Evolutionary conservation across 768 basidiomycete species (phyloP), one percentile per base, ranked within the genome.

Genomic region (Calocybe gangraenosa): DNA sequence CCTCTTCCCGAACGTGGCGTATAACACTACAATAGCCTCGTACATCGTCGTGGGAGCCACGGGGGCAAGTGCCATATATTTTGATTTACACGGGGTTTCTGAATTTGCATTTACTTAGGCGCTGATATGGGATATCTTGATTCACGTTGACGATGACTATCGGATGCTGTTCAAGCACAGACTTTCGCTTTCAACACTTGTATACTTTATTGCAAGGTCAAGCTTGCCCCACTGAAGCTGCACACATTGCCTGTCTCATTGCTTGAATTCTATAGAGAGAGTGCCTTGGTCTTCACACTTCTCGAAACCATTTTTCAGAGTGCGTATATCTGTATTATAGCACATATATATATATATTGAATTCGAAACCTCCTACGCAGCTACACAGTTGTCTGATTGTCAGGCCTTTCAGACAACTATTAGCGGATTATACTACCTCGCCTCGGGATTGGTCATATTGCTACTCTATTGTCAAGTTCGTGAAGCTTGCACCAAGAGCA

Each of bases 301-400:
- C 46, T 47, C 14, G 40, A 47, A 18, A 47, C 46, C n/a, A 33
- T 47, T 10, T 19, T 47, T 13, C 46, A 47, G 19, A 47, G 46
- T 47, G 30, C 30, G 46, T 33, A 9, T 14, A 36, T 7, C 14
- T 18, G 11, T 36, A 5, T 43, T 21, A 5, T 7, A 23, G 9
- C 28, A 22, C 1, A 36, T 2, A 22, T 23, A 21, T 14, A 14
- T 15, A 28, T 32, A 13, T 7, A 19, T 8, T 22, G 10, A 31
- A 6, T 21, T 11, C 7, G 11, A 20, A 3, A 15, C 40, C n/a
- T 5, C 13, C 30, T 33, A 11, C 31, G 34, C n/a, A 47, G 46
- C 46, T 21, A 35, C 46, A n/a, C 10, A 21, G 4, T 18, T 47
- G 11, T 22, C 36, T 3, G 39, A 40, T 17, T 47, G 46, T 23